A percentile compares a stretch with the other conserved stretches of the same genome.
Evolutionary conservation across 306 rosid species (phyloP).

Genomic region (Canavalia ensiformis): DNA sequence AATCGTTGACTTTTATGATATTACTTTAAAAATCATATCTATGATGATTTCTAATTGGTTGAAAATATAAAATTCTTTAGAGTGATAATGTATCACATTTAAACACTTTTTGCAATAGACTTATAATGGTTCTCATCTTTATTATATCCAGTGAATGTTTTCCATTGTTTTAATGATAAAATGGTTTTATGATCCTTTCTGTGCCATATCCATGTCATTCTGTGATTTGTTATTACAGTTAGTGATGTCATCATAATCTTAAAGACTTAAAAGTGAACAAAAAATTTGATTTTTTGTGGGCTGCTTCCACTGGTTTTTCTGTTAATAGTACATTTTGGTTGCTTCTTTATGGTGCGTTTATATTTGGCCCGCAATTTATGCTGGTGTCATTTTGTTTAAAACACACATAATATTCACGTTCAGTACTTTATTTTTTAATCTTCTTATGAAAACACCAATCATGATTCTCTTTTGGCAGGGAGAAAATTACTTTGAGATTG

Average conservation of each 20-base stretch:
- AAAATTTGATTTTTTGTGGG: constrained; percentile 1
- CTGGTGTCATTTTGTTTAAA: constrained; percentile 23
- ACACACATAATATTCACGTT: constrained; percentile 24
- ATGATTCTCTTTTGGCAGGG: constrained; percentile 57
- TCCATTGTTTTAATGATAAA: background rate
- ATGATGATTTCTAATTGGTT: too few species aligned
- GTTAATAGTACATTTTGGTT: background rate
- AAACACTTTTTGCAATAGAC: too few species aligned
- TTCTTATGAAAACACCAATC: constrained; percentile 13
- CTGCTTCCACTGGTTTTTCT: background rate
- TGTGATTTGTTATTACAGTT: background rate
- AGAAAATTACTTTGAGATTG: constrained; percentile 83
- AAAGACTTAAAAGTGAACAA: background rate
- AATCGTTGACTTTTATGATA: too few species aligned
- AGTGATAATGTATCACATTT: too few species aligned
- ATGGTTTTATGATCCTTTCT: background rate
- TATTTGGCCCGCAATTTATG: constrained; percentile 19
- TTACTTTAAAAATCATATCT: too few species aligned
- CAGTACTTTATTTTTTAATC: background rate
- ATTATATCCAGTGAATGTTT: background rate
- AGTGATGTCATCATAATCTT: background rate
- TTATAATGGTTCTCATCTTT: background rate
- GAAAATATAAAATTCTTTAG: too few species aligned
- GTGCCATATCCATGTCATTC: background rate
- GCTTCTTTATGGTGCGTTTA: background rate